Percentiles rank a stretch among this genome's conserved stretches.
Evolutionary conservation across 257 asterid genomes (phyloP).

Genomic region (Rhazya stricta): DNA sequence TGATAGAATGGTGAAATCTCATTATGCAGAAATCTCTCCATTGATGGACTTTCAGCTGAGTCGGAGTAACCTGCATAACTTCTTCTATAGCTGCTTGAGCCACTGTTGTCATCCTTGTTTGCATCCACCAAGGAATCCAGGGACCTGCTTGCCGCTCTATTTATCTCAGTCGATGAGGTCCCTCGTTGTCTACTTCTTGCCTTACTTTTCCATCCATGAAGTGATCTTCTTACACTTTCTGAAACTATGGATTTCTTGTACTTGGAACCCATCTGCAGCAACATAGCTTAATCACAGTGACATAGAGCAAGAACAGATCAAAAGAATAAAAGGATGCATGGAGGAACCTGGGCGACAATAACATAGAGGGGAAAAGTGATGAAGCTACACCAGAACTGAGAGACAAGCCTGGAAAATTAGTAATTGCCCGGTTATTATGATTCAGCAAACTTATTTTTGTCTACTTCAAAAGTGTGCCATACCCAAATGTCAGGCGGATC

Average conservation of each 20-base stretch:
- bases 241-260: slow-evolving; percentile 78
- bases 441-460: background rate
- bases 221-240: slow-evolving; percentile 67
- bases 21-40: background rate
- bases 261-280: slow-evolving; percentile 87
- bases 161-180: slow-evolving; percentile 12
- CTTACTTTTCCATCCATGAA: slow-evolving; percentile 73
- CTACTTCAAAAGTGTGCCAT: slow-evolving; percentile 1
- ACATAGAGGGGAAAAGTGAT: slow-evolving; percentile 93
- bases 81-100: slow-evolving; percentile 3
- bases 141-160: slow-evolving; percentile 30
- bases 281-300: background rate
- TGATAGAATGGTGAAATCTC: slow-evolving; percentile 21
- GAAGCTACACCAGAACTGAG: slow-evolving; percentile 98
- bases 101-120: slow-evolving; percentile 1
- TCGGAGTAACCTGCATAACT: background rate
- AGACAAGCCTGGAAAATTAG: slow-evolving; percentile 48
- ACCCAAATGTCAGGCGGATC: slow-evolving; percentile 81
- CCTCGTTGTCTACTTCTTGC: slow-evolving; percentile 45
- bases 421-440: background rate
- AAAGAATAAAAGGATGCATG: background rate
- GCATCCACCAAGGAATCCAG: slow-evolving; percentile 30
- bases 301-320: background rate
- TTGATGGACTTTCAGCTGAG: background rate
- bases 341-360: slow-evolving; percentile 76